Evolutionary conservation across 768 basidiomycete genomes (phyloP).

Genomic region (Boletus rufocinnamomeus): DNA sequence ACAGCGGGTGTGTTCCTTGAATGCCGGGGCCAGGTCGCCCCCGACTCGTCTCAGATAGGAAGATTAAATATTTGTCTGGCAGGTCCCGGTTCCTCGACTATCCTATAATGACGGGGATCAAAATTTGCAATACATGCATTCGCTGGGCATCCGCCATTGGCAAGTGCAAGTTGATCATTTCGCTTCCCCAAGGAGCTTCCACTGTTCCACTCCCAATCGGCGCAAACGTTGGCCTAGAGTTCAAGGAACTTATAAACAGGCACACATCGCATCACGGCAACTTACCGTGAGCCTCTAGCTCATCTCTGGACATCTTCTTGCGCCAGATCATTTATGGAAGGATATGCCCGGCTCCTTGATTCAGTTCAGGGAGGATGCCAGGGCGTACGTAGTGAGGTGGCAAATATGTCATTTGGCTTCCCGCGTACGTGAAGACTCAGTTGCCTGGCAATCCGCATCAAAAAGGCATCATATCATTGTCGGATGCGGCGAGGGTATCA

Average conservation of each 20-base stretch:
- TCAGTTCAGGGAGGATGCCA: constrained; percentile 5
- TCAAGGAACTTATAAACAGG: constrained; percentile 15
- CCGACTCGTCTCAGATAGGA: constrained; percentile 1
- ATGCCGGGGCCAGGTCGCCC: constrained; percentile 13
- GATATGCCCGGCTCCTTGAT: constrained; percentile 5
- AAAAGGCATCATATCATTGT: constrained; percentile 1
- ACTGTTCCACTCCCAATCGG: not conserved
- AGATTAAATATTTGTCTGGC: not conserved
- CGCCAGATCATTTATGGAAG: constrained; percentile 22
- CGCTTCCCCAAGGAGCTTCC: constrained; percentile 23
- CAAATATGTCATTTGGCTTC: constrained; percentile 13
- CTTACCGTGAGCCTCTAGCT: constrained; percentile 8
- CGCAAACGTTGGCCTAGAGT: constrained; percentile 12
- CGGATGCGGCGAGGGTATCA: constrained; percentile 6
- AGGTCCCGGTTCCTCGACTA: constrained; percentile 11
- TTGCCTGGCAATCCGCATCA: constrained; percentile 33
- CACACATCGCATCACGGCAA: constrained; percentile 18
- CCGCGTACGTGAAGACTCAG: constrained; percentile 18
- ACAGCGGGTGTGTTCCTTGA: constrained; percentile 15
- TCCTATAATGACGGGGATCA: constrained; percentile 29
- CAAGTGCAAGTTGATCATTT: constrained; percentile 23
- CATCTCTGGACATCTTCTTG: constrained; percentile 18
- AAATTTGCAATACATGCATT: constrained; percentile 1
- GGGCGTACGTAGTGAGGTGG: constrained; percentile 4
- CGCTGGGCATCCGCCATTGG: constrained; percentile 3